Percentiles rank a stretch among this genome's conserved stretches.
These are phyloP conservation scores for Drechslera avenae DNA, from an alignment of 2,329 filamentous ascomycete species.

Conservation along the genomic window DNA sequence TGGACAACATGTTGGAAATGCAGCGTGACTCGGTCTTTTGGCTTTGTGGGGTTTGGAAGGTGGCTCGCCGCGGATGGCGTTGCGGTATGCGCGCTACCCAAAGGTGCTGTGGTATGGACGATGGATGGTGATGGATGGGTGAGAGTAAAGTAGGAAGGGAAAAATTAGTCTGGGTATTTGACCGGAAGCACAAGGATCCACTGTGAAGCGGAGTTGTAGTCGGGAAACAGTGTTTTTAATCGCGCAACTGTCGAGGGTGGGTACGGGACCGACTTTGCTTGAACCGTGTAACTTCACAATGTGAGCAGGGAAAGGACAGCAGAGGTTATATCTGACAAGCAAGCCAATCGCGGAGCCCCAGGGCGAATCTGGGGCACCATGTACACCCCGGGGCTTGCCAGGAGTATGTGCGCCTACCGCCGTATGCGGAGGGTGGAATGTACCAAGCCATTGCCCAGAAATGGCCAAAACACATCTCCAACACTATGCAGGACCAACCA, in stretches of 20 bases:
- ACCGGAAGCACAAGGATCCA: slow-evolving; percentile 9
- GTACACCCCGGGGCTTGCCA: background rate
- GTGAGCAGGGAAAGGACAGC: background rate
- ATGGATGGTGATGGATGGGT: background rate
- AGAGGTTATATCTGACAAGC: slow-evolving; percentile 4
- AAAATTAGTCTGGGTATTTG: background rate
- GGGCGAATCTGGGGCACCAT: slow-evolving; percentile 3
- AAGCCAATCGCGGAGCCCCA: background rate
- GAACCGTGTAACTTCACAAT: slow-evolving; percentile 1
- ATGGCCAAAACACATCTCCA: slow-evolving; percentile 11
- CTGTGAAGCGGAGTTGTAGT: slow-evolving; percentile 10
- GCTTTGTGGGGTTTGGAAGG: background rate
- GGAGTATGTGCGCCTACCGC: slow-evolving; percentile 12
- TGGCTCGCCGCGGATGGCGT: slow-evolving; percentile 9
- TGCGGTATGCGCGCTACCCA: slow-evolving; percentile 7
- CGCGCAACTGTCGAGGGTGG: slow-evolving; percentile 1
- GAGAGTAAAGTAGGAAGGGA: background rate
- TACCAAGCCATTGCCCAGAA: slow-evolving; percentile 17
- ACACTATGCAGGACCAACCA: slow-evolving; percentile 4
- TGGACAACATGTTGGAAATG: slow-evolving; percentile 20
- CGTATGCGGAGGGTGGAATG: slow-evolving; percentile 10
- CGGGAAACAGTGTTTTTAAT: slow-evolving; percentile 10
- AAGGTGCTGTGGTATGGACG: slow-evolving; percentile 4
- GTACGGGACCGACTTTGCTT: slow-evolving; percentile 15
- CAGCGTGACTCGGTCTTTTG: background rate